Percentiles rank a stretch among this genome's conserved stretches.
phyloP scores from a whole-genome alignment of 208 protist species.

The Trypanosoma boissoni region DNA sequence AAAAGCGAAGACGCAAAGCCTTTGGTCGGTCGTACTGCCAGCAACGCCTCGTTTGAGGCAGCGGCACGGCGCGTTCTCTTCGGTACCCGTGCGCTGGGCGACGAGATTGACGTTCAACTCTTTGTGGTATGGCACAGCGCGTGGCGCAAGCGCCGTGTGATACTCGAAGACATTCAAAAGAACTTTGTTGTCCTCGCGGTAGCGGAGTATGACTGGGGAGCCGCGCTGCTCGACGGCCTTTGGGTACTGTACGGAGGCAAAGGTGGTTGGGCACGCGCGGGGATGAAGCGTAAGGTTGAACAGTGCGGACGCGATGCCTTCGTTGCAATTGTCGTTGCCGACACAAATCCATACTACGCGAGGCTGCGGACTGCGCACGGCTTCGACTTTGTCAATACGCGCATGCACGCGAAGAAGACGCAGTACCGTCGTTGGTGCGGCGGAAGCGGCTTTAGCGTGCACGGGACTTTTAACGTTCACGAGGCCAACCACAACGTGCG shows the following conservation, averaged over 20 bases:
- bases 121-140: constrained; percentile 30
- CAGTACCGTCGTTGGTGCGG: constrained; percentile 23
- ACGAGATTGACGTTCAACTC: constrained; percentile 21
- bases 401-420: constrained; percentile 18
- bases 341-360: constrained; percentile 14
- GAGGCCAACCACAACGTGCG: constrained; percentile 28
- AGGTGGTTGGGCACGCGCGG: constrained; percentile 17
- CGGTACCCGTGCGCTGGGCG: background rate
- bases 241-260: constrained; percentile 31
- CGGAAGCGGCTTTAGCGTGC: constrained; percentile 26
- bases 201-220: constrained; percentile 12
- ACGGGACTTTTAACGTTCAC: constrained; percentile 22
- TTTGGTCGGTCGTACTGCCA: too few species aligned
- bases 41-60: background rate
- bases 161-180: constrained; percentile 18
- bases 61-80: background rate
- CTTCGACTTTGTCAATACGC: constrained; percentile 20
- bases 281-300: constrained; percentile 18
- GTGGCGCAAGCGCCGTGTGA: background rate
- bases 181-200: constrained; percentile 16
- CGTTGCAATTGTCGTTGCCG: constrained; percentile 20
- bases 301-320: constrained; percentile 24
- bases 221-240: background rate
- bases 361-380: constrained; percentile 19
- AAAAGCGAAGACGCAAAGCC: background rate